Evolutionary conservation across 805 yeast genomes (phyloP).

Genomic region (Candida montana): DNA sequence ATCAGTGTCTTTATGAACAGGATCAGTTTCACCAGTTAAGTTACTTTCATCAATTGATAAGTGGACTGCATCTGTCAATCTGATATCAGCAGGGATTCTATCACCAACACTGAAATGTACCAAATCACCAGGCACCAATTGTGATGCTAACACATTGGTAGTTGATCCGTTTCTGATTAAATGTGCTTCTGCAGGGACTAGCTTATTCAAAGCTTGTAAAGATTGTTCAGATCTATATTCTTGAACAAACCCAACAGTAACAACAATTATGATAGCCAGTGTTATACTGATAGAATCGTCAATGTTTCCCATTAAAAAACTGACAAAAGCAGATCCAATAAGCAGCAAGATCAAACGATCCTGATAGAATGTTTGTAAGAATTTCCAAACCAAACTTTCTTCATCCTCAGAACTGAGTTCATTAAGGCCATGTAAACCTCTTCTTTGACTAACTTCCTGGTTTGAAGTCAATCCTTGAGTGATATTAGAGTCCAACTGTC

Average conservation of each 20-base stretch:
- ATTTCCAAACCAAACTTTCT: slow-evolving; percentile 65
- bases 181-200: slow-evolving; percentile 97
- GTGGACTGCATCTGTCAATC: slow-evolving; percentile 74
- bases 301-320: slow-evolving; percentile 89
- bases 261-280: slow-evolving; percentile 87
- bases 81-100: slow-evolving; percentile 91
- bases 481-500: slow-evolving; percentile 57
- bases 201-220: slow-evolving; percentile 81
- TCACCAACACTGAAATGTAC: slow-evolving; percentile 91
- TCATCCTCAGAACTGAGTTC: slow-evolving; percentile 75
- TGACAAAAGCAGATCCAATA: slow-evolving; percentile 83
- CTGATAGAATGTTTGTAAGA: slow-evolving; percentile 74
- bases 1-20: slow-evolving; percentile 63
- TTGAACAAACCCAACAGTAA: slow-evolving; percentile 95
- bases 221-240: slow-evolving; percentile 95
- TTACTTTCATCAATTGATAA: slow-evolving; percentile 88
- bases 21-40: slow-evolving; percentile 91
- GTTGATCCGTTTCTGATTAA: slow-evolving; percentile 76
- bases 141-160: slow-evolving; percentile 77
- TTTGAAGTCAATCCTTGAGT: slow-evolving; percentile 56
- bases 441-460: slow-evolving; percentile 68
- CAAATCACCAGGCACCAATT: slow-evolving; percentile 92
- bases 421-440: slow-evolving; percentile 74
- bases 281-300: slow-evolving; percentile 96
- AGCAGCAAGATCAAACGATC: slow-evolving; percentile 87